These are phyloP conservation scores for Microdochium nivale DNA, from an alignment of 2,329 filamentous ascomycete genomes.

Conservation along the genomic window DNA sequence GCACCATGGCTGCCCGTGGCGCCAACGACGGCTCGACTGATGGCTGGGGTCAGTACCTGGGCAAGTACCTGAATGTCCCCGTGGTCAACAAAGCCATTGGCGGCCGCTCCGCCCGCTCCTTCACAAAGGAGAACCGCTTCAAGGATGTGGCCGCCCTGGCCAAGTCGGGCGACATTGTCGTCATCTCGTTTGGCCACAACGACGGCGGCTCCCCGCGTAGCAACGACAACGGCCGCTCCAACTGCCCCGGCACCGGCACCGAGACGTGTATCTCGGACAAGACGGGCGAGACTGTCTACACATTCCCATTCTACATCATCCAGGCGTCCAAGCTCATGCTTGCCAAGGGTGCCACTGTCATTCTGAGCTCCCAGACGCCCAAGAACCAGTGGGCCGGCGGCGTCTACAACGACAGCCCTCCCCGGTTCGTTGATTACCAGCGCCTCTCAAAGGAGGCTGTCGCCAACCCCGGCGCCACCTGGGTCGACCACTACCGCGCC, in stretches of 20 bases:
- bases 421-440: slow-evolving; percentile 47
- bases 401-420: slow-evolving; percentile 32
- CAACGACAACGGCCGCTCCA: slow-evolving; percentile 51
- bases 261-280: slow-evolving; percentile 38
- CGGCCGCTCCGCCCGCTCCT: slow-evolving; percentile 54
- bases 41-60: slow-evolving; percentile 55
- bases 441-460: slow-evolving; percentile 8
- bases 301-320: slow-evolving; percentile 18
- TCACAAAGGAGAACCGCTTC: slow-evolving; percentile 53
- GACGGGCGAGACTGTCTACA: slow-evolving; percentile 19
- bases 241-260: slow-evolving; percentile 42
- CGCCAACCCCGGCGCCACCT: slow-evolving; percentile 25
- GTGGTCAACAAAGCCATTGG: slow-evolving; percentile 54
- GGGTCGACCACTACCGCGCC: slow-evolving; percentile 50
- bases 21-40: slow-evolving; percentile 22
- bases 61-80: slow-evolving; percentile 31
- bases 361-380: slow-evolving; percentile 50
- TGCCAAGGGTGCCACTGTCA: slow-evolving; percentile 50
- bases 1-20: slow-evolving; percentile 40
- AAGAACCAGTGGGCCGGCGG: slow-evolving; percentile 55
- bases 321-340: slow-evolving; percentile 19
- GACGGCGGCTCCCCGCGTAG: slow-evolving; percentile 48
- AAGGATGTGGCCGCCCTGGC: slow-evolving; percentile 39
- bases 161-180: slow-evolving; percentile 49
- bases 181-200: slow-evolving; percentile 66